A percentile compares a stretch with the other conserved stretches of the same genome.
phyloP scores from a whole-genome alignment of 148 eudicot genomes.

The Mesembryanthemum crystallinum region DNA sequence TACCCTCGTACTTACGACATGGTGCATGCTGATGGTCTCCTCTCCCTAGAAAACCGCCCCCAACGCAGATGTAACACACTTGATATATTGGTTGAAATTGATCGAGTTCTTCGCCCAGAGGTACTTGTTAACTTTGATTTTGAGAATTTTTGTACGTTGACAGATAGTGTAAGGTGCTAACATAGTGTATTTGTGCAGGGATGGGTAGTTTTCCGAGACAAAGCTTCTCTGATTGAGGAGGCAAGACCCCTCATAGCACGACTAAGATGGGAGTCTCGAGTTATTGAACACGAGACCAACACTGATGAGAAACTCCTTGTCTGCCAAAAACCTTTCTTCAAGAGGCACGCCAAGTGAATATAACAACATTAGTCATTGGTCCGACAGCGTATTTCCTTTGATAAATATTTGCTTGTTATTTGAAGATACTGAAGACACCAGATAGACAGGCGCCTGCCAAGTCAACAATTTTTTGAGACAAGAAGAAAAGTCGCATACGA shows the following conservation, averaged over 20 bases:
- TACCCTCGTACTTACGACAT: slow-evolving; percentile 95
- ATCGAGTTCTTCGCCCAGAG: slow-evolving; percentile 98
- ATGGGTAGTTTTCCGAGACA: slow-evolving; percentile 84
- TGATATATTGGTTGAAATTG: slow-evolving; percentile 80
- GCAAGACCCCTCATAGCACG: slow-evolving; percentile 66
- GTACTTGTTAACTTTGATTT: slow-evolving; percentile 30
- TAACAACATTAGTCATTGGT: neutral
- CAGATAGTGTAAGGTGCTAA: slow-evolving; percentile 10
- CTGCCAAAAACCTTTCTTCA: slow-evolving; percentile 90
- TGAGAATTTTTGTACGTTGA: neutral
- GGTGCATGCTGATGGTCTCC: slow-evolving; percentile 88
- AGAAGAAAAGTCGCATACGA: slow-evolving; percentile 16
- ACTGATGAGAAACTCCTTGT: slow-evolving; percentile 80
- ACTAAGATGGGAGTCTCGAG: slow-evolving; percentile 96
- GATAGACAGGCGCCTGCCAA: slow-evolving; percentile 14
- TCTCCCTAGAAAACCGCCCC: slow-evolving; percentile 59
- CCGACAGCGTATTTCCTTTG: slow-evolving; percentile 16
- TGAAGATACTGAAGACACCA: slow-evolving; percentile 12
- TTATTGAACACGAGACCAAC: slow-evolving; percentile 73
- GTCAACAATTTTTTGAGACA: slow-evolving; percentile 25
- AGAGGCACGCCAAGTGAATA: slow-evolving; percentile 49
- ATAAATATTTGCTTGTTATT: slow-evolving; percentile 21
- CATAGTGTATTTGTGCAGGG: slow-evolving; percentile 47
- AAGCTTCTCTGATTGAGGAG: slow-evolving; percentile 55
- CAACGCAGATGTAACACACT: slow-evolving; percentile 58